Evolutionary conservation across 2,329 filamentous ascomycete genomes (phyloP).

Genomic region (Botrytis fabae): DNA sequence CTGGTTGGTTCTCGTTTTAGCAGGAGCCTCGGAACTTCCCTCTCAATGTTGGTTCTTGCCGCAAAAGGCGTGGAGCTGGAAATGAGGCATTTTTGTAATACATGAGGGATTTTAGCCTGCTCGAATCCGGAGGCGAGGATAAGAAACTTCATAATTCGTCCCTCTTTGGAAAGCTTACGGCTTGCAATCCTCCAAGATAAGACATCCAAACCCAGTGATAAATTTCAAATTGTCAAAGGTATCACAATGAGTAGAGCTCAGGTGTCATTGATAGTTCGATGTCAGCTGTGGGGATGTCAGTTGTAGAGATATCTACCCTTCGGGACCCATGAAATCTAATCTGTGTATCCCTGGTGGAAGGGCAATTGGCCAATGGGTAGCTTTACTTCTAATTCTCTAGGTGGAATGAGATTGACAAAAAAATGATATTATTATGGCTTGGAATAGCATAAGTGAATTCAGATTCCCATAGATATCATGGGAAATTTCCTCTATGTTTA

Average conservation of each 20-base stretch:
- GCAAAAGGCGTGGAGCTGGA: conserved; percentile 14
- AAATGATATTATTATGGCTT: neutral
- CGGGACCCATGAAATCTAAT: neutral
- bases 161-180: neutral
- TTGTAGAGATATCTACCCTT: neutral
- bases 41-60: neutral
- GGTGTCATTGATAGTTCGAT: neutral
- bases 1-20: neutral
- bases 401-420: neutral
- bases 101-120: conserved; percentile 36
- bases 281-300: conserved; percentile 10
- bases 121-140: conserved; percentile 32
- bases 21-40: neutral
- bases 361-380: neutral
- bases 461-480: neutral
- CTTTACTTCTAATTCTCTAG: too few species aligned
- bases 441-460: conserved; percentile 1
- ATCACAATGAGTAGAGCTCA: neutral
- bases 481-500: neutral
- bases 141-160: neutral
- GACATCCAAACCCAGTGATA: neutral
- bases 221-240: conserved; percentile 5
- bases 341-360: neutral
- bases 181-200: neutral
- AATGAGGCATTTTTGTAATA: conserved; percentile 18